Evolutionary conservation across 2,329 filamentous ascomycete species (phyloP).

Genomic region (Aspergillus hiratsukae): DNA sequence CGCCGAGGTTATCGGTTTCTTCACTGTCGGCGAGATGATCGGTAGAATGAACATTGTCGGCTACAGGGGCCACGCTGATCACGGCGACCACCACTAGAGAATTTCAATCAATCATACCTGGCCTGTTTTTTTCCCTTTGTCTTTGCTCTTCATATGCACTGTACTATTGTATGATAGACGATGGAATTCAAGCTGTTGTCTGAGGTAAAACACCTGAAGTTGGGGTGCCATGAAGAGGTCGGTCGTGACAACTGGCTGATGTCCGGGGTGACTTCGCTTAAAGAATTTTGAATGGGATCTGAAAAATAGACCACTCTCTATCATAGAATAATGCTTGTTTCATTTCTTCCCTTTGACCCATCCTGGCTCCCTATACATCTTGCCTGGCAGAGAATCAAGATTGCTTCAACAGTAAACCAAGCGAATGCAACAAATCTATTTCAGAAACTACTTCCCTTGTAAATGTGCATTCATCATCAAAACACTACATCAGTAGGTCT

Average conservation of each 20-base stretch:
- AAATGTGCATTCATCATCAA: background rate
- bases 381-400: no score
- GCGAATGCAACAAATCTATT: background rate
- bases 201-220: slow-evolving; percentile 25
- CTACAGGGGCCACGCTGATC: slow-evolving; percentile 68
- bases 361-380: background rate
- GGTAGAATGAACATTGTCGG: slow-evolving; percentile 93
- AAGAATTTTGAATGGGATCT: background rate
- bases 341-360: background rate
- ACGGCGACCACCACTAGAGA: slow-evolving; percentile 38
- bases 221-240: slow-evolving; percentile 3
- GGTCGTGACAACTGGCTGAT: background rate
- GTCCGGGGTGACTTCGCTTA: background rate
- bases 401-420: background rate
- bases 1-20: slow-evolving; percentile 91
- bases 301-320: background rate
- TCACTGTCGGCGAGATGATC: slow-evolving; percentile 95
- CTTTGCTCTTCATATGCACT: slow-evolving; percentile 25
- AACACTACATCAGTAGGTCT: background rate
- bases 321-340: background rate
- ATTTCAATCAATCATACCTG: slow-evolving; percentile 23
- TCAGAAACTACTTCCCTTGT: background rate
- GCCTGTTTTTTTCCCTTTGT: slow-evolving; percentile 30
- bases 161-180: slow-evolving; percentile 46
- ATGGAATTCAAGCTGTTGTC: slow-evolving; percentile 44